phyloP scores from a whole-genome alignment of 495 filamentous ascomycete genomes.

The Ramalina intermedia region DNA sequence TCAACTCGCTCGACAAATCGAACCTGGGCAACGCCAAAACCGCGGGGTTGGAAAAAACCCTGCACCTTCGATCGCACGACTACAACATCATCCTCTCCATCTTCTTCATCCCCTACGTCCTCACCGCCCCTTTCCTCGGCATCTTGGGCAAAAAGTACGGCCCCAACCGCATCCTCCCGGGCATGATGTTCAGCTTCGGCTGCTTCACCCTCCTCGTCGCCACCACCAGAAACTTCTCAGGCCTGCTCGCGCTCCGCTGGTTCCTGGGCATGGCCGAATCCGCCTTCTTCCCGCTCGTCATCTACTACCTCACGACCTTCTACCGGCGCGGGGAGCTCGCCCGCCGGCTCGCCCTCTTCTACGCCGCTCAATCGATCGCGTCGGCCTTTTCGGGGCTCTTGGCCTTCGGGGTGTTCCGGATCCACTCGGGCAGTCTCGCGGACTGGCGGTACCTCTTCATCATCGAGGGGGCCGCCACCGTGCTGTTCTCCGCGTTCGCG shows the following conservation, averaged over 20 bases:
- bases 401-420: conserved; percentile 65
- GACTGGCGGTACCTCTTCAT: conserved; percentile 68
- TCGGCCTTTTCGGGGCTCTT: conserved; percentile 61
- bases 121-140: conserved; percentile 50
- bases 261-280: conserved; percentile 58
- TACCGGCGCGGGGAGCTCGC: conserved; percentile 67
- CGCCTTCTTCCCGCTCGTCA: conserved; percentile 60
- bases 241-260: conserved; percentile 51
- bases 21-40: conserved; percentile 62
- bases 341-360: conserved; percentile 62
- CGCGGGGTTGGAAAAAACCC: conserved; percentile 36
- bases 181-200: conserved; percentile 56
- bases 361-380: conserved; percentile 60
- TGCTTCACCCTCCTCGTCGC: conserved; percentile 41
- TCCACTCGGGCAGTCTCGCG: conserved; percentile 35
- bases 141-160: conserved; percentile 57
- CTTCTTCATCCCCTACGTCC: conserved; percentile 67
- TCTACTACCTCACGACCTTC: conserved; percentile 47
- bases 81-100: conserved; percentile 60
- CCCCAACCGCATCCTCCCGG: conserved; percentile 45
- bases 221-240: conserved; percentile 44
- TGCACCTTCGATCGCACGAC: conserved; percentile 43
- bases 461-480: conserved; percentile 52
- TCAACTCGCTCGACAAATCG: conserved; percentile 52
- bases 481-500: conserved; percentile 51